Evolutionary conservation across 2,329 filamentous ascomycete genomes (phyloP).

Genomic region (Ceratocystis cubensis): DNA sequence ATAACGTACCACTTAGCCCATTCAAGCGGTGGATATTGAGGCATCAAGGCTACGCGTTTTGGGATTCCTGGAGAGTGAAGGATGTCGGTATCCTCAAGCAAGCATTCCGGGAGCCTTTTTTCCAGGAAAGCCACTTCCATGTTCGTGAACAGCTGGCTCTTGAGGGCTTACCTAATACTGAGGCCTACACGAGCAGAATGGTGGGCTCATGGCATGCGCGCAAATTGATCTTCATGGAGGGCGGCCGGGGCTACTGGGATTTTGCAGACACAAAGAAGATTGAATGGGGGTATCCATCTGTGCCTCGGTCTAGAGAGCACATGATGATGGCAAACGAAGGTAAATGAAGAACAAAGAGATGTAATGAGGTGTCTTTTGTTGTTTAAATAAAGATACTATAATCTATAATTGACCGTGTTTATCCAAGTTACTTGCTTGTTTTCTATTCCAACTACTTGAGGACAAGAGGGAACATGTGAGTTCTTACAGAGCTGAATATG

Average conservation of each 20-base stretch:
- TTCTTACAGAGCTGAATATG: no score
- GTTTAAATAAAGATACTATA: no score
- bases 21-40: conserved; percentile 16
- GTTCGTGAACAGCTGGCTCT: conserved; percentile 12
- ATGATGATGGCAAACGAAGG: neutral
- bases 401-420: no score
- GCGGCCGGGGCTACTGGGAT: conserved; percentile 19
- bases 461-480: no score
- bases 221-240: conserved; percentile 16
- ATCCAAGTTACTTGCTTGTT: no score
- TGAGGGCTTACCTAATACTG: conserved; percentile 10
- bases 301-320: neutral
- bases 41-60: conserved; percentile 17
- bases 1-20: neutral
- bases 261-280: conserved; percentile 12
- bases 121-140: conserved; percentile 14
- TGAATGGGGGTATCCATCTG: conserved; percentile 10
- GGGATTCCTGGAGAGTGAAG: conserved; percentile 15
- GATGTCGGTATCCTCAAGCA: neutral
- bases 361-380: no score
- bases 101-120: conserved; percentile 1
- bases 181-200: conserved; percentile 14
- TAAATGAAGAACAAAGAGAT: neutral
- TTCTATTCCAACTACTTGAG: no score
- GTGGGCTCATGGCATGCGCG: conserved; percentile 14